Percentiles rank a stretch among this genome's conserved stretches.
These are phyloP conservation scores for Colletotrichum falcatum DNA, from an alignment of 2,329 filamentous ascomycete species.

Conservation along the genomic window DNA sequence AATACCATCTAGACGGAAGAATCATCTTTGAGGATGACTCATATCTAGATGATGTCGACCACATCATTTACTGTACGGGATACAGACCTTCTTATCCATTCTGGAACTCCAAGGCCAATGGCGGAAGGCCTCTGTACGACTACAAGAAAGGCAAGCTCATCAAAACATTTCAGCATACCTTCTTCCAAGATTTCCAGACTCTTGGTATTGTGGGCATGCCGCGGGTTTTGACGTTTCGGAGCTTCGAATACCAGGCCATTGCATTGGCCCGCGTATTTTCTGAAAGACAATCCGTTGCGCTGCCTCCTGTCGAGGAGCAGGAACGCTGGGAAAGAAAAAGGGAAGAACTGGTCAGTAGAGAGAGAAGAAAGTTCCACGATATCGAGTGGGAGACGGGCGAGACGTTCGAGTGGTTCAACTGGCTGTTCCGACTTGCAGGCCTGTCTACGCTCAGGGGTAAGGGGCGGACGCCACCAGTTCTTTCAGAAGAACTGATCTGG, in stretches of 20 bases:
- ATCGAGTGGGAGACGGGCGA: slow-evolving; percentile 65
- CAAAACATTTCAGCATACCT: slow-evolving; percentile 64
- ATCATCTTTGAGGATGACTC: slow-evolving; percentile 57
- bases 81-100: slow-evolving; percentile 59
- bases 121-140: slow-evolving; percentile 60
- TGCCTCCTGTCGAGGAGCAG: slow-evolving; percentile 56
- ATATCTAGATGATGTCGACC: slow-evolving; percentile 52
- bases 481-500: slow-evolving; percentile 58
- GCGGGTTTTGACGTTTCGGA: slow-evolving; percentile 63
- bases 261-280: slow-evolving; percentile 63
- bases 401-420: slow-evolving; percentile 59
- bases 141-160: slow-evolving; percentile 59
- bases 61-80: slow-evolving; percentile 57
- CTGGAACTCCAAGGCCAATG: slow-evolving; percentile 61
- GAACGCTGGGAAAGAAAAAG: slow-evolving; percentile 60
- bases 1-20: slow-evolving; percentile 56
- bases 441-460: slow-evolving; percentile 60
- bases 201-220: slow-evolving; percentile 65
- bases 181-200: slow-evolving; percentile 60
- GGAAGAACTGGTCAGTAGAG: slow-evolving; percentile 45
- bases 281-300: slow-evolving; percentile 51
- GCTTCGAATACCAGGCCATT: slow-evolving; percentile 68
- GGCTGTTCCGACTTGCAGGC: slow-evolving; percentile 62
- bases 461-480: slow-evolving; percentile 58
- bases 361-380: slow-evolving; percentile 63